Conservation (phyloP, 805 yeast genomes). For the Pachysolen tannophilus region DNA sequence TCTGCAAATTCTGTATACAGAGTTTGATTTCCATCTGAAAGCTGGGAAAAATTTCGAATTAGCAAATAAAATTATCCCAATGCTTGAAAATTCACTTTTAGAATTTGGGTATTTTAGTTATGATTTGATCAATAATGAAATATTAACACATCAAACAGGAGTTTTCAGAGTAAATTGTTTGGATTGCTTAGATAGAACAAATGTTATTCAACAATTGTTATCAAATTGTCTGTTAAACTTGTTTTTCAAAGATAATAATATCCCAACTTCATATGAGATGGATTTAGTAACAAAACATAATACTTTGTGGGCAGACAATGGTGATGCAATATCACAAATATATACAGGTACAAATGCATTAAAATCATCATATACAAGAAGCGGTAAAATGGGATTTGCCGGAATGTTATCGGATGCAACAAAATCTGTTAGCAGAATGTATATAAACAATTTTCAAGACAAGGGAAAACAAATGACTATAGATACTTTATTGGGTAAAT, state of each 20-base stretch:
- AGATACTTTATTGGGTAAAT: slow-evolving; percentile 77
- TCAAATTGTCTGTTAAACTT: slow-evolving; percentile 63
- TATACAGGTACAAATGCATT: slow-evolving; percentile 98
- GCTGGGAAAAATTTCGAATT: slow-evolving; percentile 86
- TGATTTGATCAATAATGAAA: slow-evolving; percentile 47
- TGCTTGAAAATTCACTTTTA: slow-evolving; percentile 56
- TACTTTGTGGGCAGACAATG: slow-evolving; percentile 96
- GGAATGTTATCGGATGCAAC: slow-evolving; percentile 98
- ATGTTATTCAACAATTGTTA: slow-evolving; percentile 77
- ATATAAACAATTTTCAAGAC: slow-evolving; percentile 93
- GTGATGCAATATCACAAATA: slow-evolving; percentile 91
- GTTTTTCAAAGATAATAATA: slow-evolving; percentile 34
- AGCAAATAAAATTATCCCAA: slow-evolving; percentile 61
- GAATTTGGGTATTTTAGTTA: slow-evolving; percentile 79
- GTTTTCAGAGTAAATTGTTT: slow-evolving; percentile 89
- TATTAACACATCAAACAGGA: slow-evolving; percentile 76
- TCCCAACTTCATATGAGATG: slow-evolving; percentile 27
- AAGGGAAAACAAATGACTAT: slow-evolving; percentile 84
- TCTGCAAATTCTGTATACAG: slow-evolving; percentile 51
- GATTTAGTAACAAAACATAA: slow-evolving; percentile 72
- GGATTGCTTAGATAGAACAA: slow-evolving; percentile 93
- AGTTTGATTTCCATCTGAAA: slow-evolving; percentile 91
- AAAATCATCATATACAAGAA: slow-evolving; percentile 88
- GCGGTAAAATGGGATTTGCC: slow-evolving; percentile 93
- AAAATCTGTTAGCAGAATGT: slow-evolving; percentile 89